phyloP scores from a whole-genome alignment of 2,329 filamentous ascomycete genomes.

The Paracoccidioides brasiliensis region DNA sequence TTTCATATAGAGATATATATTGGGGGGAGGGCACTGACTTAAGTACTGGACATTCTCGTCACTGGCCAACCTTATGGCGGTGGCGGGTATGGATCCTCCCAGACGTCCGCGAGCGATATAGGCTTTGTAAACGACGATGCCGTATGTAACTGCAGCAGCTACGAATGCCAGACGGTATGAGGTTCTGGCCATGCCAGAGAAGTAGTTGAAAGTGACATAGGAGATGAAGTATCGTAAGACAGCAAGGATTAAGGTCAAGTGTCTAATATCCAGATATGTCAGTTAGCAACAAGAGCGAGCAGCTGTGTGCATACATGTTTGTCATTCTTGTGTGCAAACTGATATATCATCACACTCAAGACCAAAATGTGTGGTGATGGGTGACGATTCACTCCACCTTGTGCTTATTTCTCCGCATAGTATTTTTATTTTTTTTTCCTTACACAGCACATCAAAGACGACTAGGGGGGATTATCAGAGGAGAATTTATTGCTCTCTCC shows the following conservation, averaged over 20 bases:
- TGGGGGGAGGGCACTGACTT: slow-evolving; percentile 36
- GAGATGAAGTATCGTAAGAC: slow-evolving; percentile 74
- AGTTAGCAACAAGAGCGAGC: slow-evolving; percentile 4
- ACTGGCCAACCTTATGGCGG: slow-evolving; percentile 52
- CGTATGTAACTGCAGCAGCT: slow-evolving; percentile 81
- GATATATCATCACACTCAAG: no score
- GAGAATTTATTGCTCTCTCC: slow-evolving; percentile 1
- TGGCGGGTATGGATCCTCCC: slow-evolving; percentile 49
- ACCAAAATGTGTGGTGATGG: no score
- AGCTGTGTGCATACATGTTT: not conserved
- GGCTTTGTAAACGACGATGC: slow-evolving; percentile 97
- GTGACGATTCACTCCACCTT: not conserved
- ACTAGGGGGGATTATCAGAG: not conserved
- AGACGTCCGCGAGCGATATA: slow-evolving; percentile 73
- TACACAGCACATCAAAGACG: not conserved
- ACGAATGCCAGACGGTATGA: slow-evolving; percentile 86
- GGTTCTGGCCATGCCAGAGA: slow-evolving; percentile 61
- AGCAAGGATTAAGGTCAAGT: slow-evolving; percentile 71
- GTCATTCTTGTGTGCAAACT: no score
- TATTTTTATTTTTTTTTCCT: not conserved
- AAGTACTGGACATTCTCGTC: slow-evolving; percentile 99
- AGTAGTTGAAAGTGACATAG: slow-evolving; percentile 80
- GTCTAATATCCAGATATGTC: slow-evolving; percentile 40
- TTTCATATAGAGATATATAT: not conserved
- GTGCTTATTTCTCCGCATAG: not conserved